phyloP scores from a whole-genome alignment of 495 filamentous ascomycete genomes.

The Penicillium coprophilum region DNA sequence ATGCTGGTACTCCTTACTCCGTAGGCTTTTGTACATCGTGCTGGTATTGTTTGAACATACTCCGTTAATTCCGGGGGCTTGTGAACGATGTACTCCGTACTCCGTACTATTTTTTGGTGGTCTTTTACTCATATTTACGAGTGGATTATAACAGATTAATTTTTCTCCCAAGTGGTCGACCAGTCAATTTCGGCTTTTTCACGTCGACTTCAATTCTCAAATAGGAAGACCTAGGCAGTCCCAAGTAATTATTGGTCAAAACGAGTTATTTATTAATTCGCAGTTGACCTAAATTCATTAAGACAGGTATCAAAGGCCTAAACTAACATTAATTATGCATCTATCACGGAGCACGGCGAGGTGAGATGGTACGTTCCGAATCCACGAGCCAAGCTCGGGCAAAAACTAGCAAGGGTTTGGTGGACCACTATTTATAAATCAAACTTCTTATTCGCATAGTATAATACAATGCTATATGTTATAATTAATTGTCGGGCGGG shows the following conservation, averaged over 20 bases:
- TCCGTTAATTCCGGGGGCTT: no score
- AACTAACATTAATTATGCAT: not conserved
- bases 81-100: not conserved
- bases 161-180: not conserved
- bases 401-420: not conserved
- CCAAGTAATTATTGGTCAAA: not conserved
- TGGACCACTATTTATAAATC: not conserved
- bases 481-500: no score
- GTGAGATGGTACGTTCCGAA: no score
- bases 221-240: not conserved
- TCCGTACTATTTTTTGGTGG: not conserved
- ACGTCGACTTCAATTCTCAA: not conserved
- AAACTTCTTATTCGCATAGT: not conserved
- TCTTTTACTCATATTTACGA: not conserved
- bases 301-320: not conserved
- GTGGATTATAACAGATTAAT: not conserved
- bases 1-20: no score
- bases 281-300: not conserved
- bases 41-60: no score
- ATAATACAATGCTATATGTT: not conserved
- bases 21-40: not conserved
- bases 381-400: not conserved
- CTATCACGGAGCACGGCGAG: not conserved
- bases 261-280: not conserved
- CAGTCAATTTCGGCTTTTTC: not conserved